A percentile compares a stretch with the other conserved stretches of the same genome.
Conservation (phyloP, 805 yeast species). For the Vanderwaltozyma yarrowii region DNA sequence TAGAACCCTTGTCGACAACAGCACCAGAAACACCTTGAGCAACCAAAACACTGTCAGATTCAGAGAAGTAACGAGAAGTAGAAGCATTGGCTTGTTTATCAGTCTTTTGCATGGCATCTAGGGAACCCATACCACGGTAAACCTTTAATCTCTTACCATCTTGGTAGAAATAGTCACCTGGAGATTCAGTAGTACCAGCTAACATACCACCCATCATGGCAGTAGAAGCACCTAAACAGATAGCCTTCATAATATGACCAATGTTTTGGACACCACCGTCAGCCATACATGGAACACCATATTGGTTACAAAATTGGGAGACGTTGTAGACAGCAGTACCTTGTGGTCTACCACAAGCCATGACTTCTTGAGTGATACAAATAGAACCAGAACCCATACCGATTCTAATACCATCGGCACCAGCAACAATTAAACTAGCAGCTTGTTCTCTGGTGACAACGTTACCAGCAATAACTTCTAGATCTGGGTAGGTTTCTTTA, state of each 20-base stretch:
- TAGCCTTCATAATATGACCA: constrained; percentile 95
- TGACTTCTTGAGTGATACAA: constrained; percentile 98
- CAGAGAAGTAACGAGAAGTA: constrained; percentile 95
- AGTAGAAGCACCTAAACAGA: constrained; percentile 92
- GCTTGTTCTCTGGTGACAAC: constrained; percentile 99
- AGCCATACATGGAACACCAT: constrained; percentile 98
- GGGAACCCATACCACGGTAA: constrained; percentile 99
- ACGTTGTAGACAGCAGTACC: constrained; percentile 97
- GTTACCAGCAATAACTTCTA: constrained; percentile 94
- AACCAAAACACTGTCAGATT: constrained; percentile 87
- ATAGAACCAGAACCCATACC: constrained; percentile 99
- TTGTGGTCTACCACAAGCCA: constrained; percentile 99
- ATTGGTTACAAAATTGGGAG: constrained; percentile 83
- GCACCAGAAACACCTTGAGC: constrained; percentile 99
- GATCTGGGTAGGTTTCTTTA: constrained; percentile 65
- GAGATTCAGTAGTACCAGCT: constrained; percentile 97
- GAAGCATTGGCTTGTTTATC: constrained; percentile 88
- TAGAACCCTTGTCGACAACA: constrained; percentile 93
- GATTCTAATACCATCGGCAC: constrained; percentile 96
- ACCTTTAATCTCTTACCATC: constrained; percentile 96
- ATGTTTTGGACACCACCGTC: constrained; percentile 99
- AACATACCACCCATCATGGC: constrained; percentile 99
- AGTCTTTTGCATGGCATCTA: constrained; percentile 96
- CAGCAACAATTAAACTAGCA: constrained; percentile 85
- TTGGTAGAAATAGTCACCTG: constrained; percentile 95